Base-by-base conservation (phyloP, 202 grass and related monocot genomes). In the Schoenoplectus tabernaemontani region DNA sequence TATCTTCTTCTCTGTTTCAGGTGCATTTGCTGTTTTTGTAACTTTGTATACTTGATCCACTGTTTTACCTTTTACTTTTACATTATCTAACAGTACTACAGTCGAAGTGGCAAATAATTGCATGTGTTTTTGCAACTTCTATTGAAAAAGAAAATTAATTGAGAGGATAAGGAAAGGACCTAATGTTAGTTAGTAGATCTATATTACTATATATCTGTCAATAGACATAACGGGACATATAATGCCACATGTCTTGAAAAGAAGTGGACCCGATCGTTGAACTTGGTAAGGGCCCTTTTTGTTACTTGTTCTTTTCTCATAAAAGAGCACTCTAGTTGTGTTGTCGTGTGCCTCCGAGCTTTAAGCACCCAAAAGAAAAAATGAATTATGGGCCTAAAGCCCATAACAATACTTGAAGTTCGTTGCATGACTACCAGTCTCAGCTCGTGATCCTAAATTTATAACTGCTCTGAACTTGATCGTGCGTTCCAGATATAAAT, bases 1-100 rank as follows among this genome's bases (percentile, higher is more conserved):
- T 88, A 12, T 86, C 88, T 22, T 91, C 96, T 59, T 85, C 96
- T 48, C 53, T 96, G 80, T 96, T 96, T 87, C 93, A 96, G 88
- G 92, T 90, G 23, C 22, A 78, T 1, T 76, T 67, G 64, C 16
- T 67, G 17, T 24, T 4, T 11, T n/a, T n/a, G n/a, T n/a, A n/a
- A n/a, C n/a, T 28, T 22, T 30, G 10, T 9, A 1, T 47, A 26
- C 1, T 9, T 42, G 38, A 54, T 74, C 32, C 41, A 26, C 11
- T 71, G 66, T 71, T 51, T 19, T 3, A n/a, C n/a, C n/a, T n/a
- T n/a, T n/a, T n/a, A n/a, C n/a, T n/a, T n/a, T 54, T n/a, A n/a
- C n/a, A 54, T 53, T 53, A 17, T 17, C 12, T 53, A 3, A 4
- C 13, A n/a, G n/a, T n/a, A n/a, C n/a, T 53, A 50, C 47, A 44